Percentiles rank a stretch among this genome's conserved stretches.
Conservation (phyloP, 1,284 basidiomycete species). For the Moesziomyces antarcticus region DNA sequence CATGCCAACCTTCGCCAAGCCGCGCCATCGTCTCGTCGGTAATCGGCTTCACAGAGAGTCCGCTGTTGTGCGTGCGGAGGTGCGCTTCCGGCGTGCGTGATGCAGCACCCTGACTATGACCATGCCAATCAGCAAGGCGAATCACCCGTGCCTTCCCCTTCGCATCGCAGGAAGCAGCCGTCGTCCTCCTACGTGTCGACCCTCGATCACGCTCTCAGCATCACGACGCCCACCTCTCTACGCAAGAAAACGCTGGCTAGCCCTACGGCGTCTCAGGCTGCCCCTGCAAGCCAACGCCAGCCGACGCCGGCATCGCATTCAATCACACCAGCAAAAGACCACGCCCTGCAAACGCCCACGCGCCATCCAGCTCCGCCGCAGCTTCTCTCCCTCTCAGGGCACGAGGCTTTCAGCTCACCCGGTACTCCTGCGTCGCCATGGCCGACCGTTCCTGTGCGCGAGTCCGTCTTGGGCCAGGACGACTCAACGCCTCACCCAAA, state of each 20-base stretch:
- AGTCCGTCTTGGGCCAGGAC: too few species aligned
- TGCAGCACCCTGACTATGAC: constrained; percentile 11
- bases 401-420: constrained; percentile 16
- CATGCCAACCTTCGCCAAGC: neutral
- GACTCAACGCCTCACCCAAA: too few species aligned
- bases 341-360: constrained; percentile 4
- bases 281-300: neutral
- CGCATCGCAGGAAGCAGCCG: neutral
- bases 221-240: constrained; percentile 14
- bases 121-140: neutral
- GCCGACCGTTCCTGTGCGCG: neutral
- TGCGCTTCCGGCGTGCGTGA: neutral
- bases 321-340: neutral
- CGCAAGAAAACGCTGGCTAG: neutral
- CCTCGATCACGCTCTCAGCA: constrained; percentile 35
- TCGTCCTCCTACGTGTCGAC: constrained; percentile 27
- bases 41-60: neutral
- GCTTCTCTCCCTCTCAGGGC: constrained; percentile 17
- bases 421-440: constrained; percentile 18
- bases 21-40: neutral
- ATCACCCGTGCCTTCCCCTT: neutral
- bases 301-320: neutral
- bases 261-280: too few species aligned
- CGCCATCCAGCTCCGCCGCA: neutral
- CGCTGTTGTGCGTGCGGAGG: neutral